Evolutionary conservation across 2,329 filamentous ascomycete species (phyloP).

Genomic region (Aspergillus fischeri): DNA sequence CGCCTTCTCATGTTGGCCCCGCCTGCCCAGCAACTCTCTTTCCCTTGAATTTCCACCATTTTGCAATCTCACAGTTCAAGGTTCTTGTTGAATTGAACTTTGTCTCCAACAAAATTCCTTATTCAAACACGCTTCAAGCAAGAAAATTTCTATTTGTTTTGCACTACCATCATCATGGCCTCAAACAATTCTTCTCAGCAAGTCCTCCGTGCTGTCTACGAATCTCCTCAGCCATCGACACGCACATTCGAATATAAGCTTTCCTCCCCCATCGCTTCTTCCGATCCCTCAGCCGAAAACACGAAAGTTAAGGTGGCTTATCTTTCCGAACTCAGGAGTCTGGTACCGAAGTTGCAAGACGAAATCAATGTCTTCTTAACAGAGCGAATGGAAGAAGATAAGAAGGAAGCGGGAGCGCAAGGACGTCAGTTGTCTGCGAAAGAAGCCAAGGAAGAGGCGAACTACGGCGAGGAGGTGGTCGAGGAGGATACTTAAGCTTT

Average conservation of each 20-base stretch:
- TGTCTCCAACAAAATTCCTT: background rate
- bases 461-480: constrained; percentile 78
- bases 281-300: constrained; percentile 14
- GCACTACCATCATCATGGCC: constrained; percentile 4
- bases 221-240: constrained; percentile 23
- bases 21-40: constrained; percentile 3
- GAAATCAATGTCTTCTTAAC: constrained; percentile 59
- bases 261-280: constrained; percentile 17
- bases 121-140: background rate
- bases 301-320: constrained; percentile 49
- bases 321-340: constrained; percentile 48
- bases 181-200: constrained; percentile 5
- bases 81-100: background rate
- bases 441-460: constrained; percentile 47
- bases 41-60: background rate
- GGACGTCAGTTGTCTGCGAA: constrained; percentile 34
- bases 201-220: constrained; percentile 24
- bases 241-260: constrained; percentile 33
- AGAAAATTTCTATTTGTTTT: background rate
- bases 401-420: constrained; percentile 34
- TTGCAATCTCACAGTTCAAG: background rate
- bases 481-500: constrained; percentile 56
- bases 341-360: constrained; percentile 50
- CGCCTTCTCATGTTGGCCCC: background rate
- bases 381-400: constrained; percentile 60